phyloP scores from a whole-genome alignment of 495 filamentous ascomycete genomes.

The Annulohypoxylon maeteangense region DNA sequence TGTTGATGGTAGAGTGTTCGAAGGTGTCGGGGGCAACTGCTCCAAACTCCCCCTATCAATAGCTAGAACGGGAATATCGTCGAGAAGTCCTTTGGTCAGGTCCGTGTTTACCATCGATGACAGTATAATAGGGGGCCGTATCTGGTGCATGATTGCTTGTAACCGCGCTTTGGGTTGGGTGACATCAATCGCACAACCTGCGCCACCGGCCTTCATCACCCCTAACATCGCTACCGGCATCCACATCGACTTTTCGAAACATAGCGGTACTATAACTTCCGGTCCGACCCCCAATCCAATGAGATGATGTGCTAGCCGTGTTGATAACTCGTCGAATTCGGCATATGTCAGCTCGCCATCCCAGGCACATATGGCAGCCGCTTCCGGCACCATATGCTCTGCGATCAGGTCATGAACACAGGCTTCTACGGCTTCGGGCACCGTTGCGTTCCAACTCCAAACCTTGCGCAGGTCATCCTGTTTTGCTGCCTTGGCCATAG shows the following conservation, averaged over 20 bases:
- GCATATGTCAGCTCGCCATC: background rate
- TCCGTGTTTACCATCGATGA: slow-evolving; percentile 6
- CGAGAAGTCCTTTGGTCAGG: background rate
- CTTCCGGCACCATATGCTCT: background rate
- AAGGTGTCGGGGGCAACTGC: background rate
- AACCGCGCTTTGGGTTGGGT: slow-evolving; percentile 31
- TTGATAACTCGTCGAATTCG: background rate
- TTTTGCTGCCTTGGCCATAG: background rate
- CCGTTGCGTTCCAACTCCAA: background rate
- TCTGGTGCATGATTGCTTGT: slow-evolving; percentile 18
- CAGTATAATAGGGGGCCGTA: background rate
- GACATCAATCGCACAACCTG: slow-evolving; percentile 7
- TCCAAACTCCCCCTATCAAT: background rate
- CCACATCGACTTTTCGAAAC: slow-evolving; percentile 59
- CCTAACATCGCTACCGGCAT: slow-evolving; percentile 55
- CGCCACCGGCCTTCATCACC: slow-evolving; percentile 56
- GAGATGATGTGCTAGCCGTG: slow-evolving; percentile 1
- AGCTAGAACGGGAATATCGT: background rate
- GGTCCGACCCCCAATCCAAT: slow-evolving; percentile 55
- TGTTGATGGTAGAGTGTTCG: background rate
- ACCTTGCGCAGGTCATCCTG: background rate
- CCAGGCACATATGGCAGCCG: background rate
- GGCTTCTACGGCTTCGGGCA: background rate
- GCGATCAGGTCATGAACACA: background rate
- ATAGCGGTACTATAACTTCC: slow-evolving; percentile 57